These are phyloP conservation scores for Mycosphaerelloides madeirae DNA, from an alignment of 2,329 filamentous ascomycete genomes.

Conservation along the genomic window DNA sequence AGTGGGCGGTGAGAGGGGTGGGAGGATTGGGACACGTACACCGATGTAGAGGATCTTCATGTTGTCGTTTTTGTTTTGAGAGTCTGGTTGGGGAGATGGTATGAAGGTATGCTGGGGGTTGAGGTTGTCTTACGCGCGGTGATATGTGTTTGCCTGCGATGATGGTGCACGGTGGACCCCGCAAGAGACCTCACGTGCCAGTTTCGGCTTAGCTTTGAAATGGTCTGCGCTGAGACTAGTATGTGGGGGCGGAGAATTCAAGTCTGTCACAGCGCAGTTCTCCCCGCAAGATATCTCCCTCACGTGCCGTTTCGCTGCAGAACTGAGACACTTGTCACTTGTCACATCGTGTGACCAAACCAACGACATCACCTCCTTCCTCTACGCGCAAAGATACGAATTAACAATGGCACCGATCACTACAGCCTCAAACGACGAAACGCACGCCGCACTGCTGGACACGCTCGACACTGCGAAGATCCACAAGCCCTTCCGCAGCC, in stretches of 20 bases:
- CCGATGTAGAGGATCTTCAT: constrained; percentile 90
- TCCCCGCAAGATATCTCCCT: too few relatives aligned
- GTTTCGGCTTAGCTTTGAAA: too few relatives aligned
- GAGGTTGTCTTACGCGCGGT: not conserved
- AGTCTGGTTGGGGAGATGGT: too few relatives aligned
- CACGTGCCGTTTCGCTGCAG: too few relatives aligned
- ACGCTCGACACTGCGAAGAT: constrained; percentile 84
- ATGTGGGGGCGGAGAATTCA: too few relatives aligned
- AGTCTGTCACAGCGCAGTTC: too few relatives aligned
- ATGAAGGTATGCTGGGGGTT: not conserved
- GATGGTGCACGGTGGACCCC: not conserved
- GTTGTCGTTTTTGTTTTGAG: constrained; percentile 36
- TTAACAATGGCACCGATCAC: constrained; percentile 55
- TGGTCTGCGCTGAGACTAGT: too few relatives aligned
- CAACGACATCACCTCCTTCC: too few relatives aligned
- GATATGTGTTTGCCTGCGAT: not conserved
- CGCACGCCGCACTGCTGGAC: constrained; percentile 80
- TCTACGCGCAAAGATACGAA: too few relatives aligned
- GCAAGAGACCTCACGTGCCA: too few relatives aligned
- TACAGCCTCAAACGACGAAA: constrained; percentile 68
- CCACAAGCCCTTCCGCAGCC: constrained; percentile 84
- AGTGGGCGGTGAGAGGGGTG: constrained; percentile 15
- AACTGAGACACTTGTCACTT: too few relatives aligned
- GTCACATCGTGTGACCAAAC: too few relatives aligned
- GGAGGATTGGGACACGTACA: constrained; percentile 50